Base-by-base conservation (phyloP, 2,329 filamentous ascomycete species). In the Bipolaris victoriae region DNA sequence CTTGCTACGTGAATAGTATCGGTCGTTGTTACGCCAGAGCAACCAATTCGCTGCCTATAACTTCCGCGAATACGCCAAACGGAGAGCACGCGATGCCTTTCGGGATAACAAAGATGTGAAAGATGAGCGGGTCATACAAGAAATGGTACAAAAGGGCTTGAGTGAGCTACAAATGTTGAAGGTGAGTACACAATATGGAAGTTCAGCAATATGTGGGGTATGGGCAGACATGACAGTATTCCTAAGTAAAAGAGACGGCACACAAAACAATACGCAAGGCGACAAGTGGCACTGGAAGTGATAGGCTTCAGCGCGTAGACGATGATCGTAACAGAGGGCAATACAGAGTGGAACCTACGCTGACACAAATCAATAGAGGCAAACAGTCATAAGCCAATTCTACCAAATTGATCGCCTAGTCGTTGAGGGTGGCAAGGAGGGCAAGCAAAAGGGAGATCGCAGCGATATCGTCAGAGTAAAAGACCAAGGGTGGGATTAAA, bases 51-150 rank as follows among this genome's bases (percentile, higher is more conserved):
- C 92, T 61, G 87, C 90, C 67, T 99, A 98, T 83, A 99, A 98
- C 81, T 99, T 97, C 84, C 88, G 95, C 80, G 94, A 97, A 77
- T 99, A 99, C 79, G 93, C 95, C 52, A 90, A 88, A 79, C 89
- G 95, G 74, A 87, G 94, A 77, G 97, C 95, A 75, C 86, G 86
- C 76, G 95, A 98, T 81, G 89, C 91, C 4, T 99, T 98, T 78
- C 86, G 90, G 69, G 92, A 96, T 76, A 85, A 96, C 77, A 84
- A 86, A 77, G 75, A 78, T 54, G 89, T 92, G 70, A 80, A 86
- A 44, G 95, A 97, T 73, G 83, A 86, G 64, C 83, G 91, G 62
- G 83, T 84, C 79, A 83, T 96, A 76, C 92, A 98, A 78, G 92
- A 96, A 78, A 80, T 97, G 69, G 84, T 98, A 68, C 92, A 97